Conservation (phyloP, 768 basidiomycete species). For the Auricularia auricula-judae region DNA sequence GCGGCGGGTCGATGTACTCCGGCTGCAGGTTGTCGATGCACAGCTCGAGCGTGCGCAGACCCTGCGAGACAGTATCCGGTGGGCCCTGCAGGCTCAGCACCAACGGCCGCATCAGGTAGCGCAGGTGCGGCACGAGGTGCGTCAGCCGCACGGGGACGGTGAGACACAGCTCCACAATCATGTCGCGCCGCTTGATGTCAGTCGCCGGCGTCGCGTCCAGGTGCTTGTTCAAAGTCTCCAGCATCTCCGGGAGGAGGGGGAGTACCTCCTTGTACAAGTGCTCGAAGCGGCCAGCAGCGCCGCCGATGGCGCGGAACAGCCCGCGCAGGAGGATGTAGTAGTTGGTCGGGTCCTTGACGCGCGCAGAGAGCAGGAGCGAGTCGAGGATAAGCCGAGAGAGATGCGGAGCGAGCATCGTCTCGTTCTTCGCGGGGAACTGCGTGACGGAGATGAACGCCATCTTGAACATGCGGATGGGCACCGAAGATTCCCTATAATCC, state of each 20-base stretch:
- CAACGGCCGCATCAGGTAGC: slow-evolving; percentile 92
- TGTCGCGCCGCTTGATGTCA: slow-evolving; percentile 55
- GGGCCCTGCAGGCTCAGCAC: slow-evolving; percentile 81
- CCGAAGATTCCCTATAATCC: slow-evolving; percentile 68
- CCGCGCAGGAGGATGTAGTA: slow-evolving; percentile 89
- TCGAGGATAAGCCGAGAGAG: slow-evolving; percentile 90
- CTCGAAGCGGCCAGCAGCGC: slow-evolving; percentile 88
- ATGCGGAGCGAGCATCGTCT: slow-evolving; percentile 87
- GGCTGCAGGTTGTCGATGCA: slow-evolving; percentile 98
- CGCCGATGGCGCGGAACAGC: slow-evolving; percentile 87
- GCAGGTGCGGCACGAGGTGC: slow-evolving; percentile 88
- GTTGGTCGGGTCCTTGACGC: slow-evolving; percentile 79
- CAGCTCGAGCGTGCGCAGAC: slow-evolving; percentile 90
- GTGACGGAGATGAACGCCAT: slow-evolving; percentile 87
- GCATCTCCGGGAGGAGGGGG: slow-evolving; percentile 92
- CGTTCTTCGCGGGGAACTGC: slow-evolving; percentile 61
- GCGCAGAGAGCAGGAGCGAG: slow-evolving; percentile 88
- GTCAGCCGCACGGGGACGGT: slow-evolving; percentile 94
- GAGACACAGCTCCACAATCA: slow-evolving; percentile 93
- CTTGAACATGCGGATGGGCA: slow-evolving; percentile 88
- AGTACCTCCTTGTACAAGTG: slow-evolving; percentile 91
- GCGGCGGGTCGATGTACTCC: slow-evolving; percentile 93
- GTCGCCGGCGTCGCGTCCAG: slow-evolving; percentile 68
- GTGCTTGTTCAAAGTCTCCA: slow-evolving; percentile 88
- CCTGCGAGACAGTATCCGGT: slow-evolving; percentile 87